Conservation (phyloP, 179 eudicot genomes). For the Nepenthes alata region DNA sequence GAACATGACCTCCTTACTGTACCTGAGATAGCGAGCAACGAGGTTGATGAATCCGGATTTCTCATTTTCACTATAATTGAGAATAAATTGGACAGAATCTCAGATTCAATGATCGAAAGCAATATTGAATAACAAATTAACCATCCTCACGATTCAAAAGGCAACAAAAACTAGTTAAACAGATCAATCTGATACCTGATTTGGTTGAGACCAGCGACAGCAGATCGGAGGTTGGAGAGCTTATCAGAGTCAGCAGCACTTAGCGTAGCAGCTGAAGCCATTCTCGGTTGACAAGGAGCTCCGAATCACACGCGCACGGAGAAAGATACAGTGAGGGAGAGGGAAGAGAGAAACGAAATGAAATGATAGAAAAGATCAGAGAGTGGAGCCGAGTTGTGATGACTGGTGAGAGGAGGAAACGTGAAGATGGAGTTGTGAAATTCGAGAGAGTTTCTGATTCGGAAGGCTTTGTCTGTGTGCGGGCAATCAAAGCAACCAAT, state of each 20-base stretch:
- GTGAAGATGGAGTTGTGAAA: too few species aligned
- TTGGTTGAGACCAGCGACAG: conserved; percentile 46
- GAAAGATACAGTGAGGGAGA: conserved; percentile 10
- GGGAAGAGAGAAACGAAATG: background rate
- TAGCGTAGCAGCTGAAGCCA: conserved; percentile 50
- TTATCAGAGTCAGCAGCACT: conserved; percentile 51
- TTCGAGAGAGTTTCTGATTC: too few species aligned
- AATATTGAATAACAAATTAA: background rate
- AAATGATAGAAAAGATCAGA: too few species aligned
- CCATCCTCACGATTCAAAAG: background rate
- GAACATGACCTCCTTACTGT: background rate
- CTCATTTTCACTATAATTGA: conserved; percentile 72
- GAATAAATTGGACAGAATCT: conserved; percentile 6
- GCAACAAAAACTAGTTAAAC: too few species aligned
- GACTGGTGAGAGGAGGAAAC: too few species aligned
- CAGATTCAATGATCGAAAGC: background rate
- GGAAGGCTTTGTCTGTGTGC: too few species aligned
- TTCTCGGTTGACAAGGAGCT: conserved; percentile 14
- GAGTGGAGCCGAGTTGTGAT: too few species aligned
- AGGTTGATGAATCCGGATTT: conserved; percentile 94
- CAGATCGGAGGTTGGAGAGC: conserved; percentile 52
- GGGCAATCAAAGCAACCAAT: too few species aligned
- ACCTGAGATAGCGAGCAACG: conserved; percentile 91
- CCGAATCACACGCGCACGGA: conserved; percentile 5
- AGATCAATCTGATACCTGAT: conserved; percentile 48